Evolutionary conservation across 192 early-diverging fungal genomes (phyloP), one percentile per base, ranked within the genome.

Genomic region (Mycoemilia scoparia): DNA sequence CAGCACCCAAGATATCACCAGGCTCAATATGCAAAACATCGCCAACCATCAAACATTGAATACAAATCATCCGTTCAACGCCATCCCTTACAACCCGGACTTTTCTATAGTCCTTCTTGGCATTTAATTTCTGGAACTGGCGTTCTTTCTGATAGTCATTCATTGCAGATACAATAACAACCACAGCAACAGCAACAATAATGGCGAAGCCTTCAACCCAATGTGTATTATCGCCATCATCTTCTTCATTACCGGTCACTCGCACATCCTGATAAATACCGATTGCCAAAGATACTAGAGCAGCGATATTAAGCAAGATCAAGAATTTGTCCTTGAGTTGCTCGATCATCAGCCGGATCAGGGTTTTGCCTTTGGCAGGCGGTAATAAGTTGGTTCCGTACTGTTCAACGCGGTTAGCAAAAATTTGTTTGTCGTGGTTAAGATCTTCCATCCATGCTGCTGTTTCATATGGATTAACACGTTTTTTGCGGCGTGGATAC

Each of bases 1-100:
- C 95, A 3, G 78, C 86, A 23, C 87, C 71, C 28, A 92, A 62
- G 16, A 99, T 77, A 51, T 95, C 95, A 24, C 95, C 95, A 3
- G 84, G 81, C 49, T 88, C 79, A 4, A 99, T 45, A 25, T 74
- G 52, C 37, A 82, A 49, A 24, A 99, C 65, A 46, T 99, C 95
- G 14, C 95, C 95, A 8, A 92, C 87, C 24, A 87, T 56, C 1
- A 99, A 53, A 41, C 82, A 75, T 43, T 70, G 66, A 9, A 79
- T 73, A 1, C 81, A 82, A 2, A 98, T 51, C 15, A 82, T 42
- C 13, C 56, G 41, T 36, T 63, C 74, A 21, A 60, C 58, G 2
- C 77, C 82, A 34, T 76, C 70, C 27, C 95, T 70, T 6, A 74
- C 68, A 26, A 79, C 71, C 37, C 74, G 77, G 34, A 86, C 72